Percentiles rank a stretch among this genome's conserved stretches.
These are phyloP conservation scores for Stachybotrys echinatus DNA, from an alignment of 2,329 filamentous ascomycete genomes.

Conservation along the genomic window DNA sequence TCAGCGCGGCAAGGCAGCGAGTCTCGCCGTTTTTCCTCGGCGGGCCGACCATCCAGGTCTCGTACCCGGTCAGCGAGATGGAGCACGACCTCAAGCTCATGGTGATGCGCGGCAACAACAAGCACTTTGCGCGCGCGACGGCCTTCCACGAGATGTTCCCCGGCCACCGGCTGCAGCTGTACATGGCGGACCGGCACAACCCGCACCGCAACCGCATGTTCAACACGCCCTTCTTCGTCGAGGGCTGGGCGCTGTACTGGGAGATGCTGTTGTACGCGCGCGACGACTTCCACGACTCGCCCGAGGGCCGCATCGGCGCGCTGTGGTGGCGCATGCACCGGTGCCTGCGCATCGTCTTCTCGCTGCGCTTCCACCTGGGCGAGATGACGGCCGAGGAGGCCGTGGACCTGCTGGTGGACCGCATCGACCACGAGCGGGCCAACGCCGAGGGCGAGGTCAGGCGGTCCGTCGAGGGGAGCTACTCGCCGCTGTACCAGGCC, in stretches of 20 bases:
- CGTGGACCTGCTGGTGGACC: slow-evolving; percentile 46
- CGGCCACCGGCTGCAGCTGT: slow-evolving; percentile 47
- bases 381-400: slow-evolving; percentile 44
- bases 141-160: slow-evolving; percentile 57
- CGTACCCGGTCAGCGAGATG: slow-evolving; percentile 46
- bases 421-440: slow-evolving; percentile 49
- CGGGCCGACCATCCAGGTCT: slow-evolving; percentile 43
- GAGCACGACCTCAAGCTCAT: slow-evolving; percentile 47
- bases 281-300: slow-evolving; percentile 37
- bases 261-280: slow-evolving; percentile 50
- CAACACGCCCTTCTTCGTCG: slow-evolving; percentile 49
- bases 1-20: slow-evolving; percentile 41
- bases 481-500: slow-evolving; percentile 50
- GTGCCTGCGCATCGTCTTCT: slow-evolving; percentile 51
- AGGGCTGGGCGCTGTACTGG: slow-evolving; percentile 58
- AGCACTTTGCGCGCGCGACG: slow-evolving; percentile 47
- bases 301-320: slow-evolving; percentile 47
- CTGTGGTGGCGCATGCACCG: slow-evolving; percentile 57
- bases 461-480: slow-evolving; percentile 46
- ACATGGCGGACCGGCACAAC: slow-evolving; percentile 36
- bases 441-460: slow-evolving; percentile 54
- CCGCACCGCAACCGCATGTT: slow-evolving; percentile 42
- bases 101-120: slow-evolving; percentile 53
- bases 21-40: slow-evolving; percentile 53
- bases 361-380: slow-evolving; percentile 48